Percentiles rank a stretch among this genome's conserved stretches.
These are phyloP conservation scores for Aspergillus sp. DNA, from an alignment of 2,329 filamentous ascomycete genomes.

Conservation along the genomic window DNA sequence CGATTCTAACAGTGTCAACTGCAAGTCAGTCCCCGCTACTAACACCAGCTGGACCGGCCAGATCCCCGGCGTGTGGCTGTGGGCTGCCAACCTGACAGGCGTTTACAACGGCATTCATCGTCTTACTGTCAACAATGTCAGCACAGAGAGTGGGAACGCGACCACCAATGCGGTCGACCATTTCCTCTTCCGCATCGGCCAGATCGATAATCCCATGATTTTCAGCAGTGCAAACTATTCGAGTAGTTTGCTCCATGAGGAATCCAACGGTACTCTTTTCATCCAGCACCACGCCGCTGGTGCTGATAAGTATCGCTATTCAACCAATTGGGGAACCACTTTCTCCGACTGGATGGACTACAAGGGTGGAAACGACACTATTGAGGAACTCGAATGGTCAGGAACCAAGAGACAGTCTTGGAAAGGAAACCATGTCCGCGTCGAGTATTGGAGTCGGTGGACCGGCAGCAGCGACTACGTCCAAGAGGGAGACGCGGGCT, in stretches of 20 bases:
- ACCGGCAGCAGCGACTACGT: constrained; percentile 62
- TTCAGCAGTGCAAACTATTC: constrained; percentile 63
- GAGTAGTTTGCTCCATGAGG: constrained; percentile 50
- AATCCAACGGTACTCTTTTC: constrained; percentile 45
- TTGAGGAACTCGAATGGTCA: constrained; percentile 54
- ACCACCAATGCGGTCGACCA: constrained; percentile 55
- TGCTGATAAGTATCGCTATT: constrained; percentile 63
- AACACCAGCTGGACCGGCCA: constrained; percentile 47
- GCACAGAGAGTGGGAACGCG: constrained; percentile 41
- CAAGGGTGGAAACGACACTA: constrained; percentile 49
- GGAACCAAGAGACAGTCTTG: constrained; percentile 59
- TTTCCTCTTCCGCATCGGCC: constrained; percentile 62
- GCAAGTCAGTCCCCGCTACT: constrained; percentile 41
- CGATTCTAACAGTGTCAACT: constrained; percentile 48
- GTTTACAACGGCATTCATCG: constrained; percentile 62
- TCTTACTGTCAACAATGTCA: constrained; percentile 57
- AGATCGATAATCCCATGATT: constrained; percentile 59
- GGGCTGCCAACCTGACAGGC: constrained; percentile 53
- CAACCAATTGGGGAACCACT: constrained; percentile 60
- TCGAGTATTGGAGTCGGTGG: constrained; percentile 63
- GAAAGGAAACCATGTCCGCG: constrained; percentile 61
- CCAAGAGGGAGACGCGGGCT: constrained; percentile 58
- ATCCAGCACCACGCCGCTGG: constrained; percentile 62
- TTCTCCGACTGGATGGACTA: constrained; percentile 62
- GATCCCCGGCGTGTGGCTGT: constrained; percentile 56